Conservation (phyloP, 2,329 filamentous ascomycete genomes). For the Colletotrichum endophyticum region DNA sequence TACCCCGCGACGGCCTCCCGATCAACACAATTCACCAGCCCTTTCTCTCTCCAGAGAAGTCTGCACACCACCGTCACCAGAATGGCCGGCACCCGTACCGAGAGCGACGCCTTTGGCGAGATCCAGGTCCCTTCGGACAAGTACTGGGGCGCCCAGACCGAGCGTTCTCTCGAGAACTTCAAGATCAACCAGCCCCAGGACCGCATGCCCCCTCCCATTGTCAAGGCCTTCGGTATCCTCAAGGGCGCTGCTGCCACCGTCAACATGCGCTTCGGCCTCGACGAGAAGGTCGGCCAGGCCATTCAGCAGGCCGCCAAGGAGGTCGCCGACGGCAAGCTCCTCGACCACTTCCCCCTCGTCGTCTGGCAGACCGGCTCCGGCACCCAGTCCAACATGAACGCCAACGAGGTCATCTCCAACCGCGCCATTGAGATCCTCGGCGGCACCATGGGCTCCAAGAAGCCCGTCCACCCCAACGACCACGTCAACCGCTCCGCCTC, state of each 20-base stretch:
- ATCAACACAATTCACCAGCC: conserved; percentile 6
- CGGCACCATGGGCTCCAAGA: conserved; percentile 93
- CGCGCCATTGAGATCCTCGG: conserved; percentile 97
- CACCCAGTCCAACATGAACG: conserved; percentile 99
- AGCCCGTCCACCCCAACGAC: conserved; percentile 98
- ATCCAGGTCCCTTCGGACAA: conserved; percentile 89
- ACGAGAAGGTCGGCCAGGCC: conserved; percentile 78
- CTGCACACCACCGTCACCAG: conserved; percentile 51
- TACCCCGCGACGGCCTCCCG: conserved; percentile 15
- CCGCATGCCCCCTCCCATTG: conserved; percentile 92
- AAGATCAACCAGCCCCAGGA: conserved; percentile 99
- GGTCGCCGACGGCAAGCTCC: conserved; percentile 89
- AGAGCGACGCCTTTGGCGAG: conserved; percentile 98
- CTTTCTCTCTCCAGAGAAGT: conserved; percentile 16
- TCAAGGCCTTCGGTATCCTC: conserved; percentile 93
- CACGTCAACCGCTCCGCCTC: conserved; percentile 99
- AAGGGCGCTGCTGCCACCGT: conserved; percentile 96
- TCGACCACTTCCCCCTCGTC: conserved; percentile 97
- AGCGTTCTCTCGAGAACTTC: conserved; percentile 97
- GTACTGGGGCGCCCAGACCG: conserved; percentile 98
- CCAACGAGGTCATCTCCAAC: conserved; percentile 99
- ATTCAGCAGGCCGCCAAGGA: conserved; percentile 95
- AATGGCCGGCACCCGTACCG: conserved; percentile 71
- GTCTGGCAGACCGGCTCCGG: conserved; percentile 99
- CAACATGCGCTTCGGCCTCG: conserved; percentile 90